These are phyloP conservation scores for Lactifluus echinatus DNA, from an alignment of 768 basidiomycete genomes.

Conservation along the genomic window DNA sequence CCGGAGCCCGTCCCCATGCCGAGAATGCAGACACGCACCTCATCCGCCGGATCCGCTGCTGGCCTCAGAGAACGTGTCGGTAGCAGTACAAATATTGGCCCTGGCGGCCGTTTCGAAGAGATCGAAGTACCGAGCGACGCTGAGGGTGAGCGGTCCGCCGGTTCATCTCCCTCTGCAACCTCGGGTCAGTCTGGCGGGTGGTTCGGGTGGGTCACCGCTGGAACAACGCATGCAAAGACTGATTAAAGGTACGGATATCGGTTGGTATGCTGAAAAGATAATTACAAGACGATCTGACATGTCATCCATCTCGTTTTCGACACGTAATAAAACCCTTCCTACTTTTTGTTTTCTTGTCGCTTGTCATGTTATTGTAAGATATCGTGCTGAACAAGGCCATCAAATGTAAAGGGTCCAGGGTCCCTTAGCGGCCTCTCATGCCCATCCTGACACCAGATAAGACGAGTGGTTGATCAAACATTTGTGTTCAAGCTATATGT, in stretches of 20 bases:
- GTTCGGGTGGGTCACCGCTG: slow-evolving; percentile 16
- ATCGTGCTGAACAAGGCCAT: background rate
- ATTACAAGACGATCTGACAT: no score
- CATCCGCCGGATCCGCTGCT: slow-evolving; percentile 24
- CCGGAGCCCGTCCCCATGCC: slow-evolving; percentile 28
- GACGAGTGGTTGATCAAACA: no score
- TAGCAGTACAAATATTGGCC: slow-evolving; percentile 5
- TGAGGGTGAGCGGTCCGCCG: slow-evolving; percentile 40
- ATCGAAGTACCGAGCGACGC: slow-evolving; percentile 62
- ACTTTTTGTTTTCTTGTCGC: no score
- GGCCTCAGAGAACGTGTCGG: slow-evolving; percentile 15
- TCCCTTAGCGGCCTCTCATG: no score
- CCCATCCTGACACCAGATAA: no score
- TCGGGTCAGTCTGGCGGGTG: slow-evolving; percentile 10
- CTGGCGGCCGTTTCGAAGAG: slow-evolving; percentile 51
- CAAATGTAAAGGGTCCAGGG: background rate
- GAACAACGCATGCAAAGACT: slow-evolving; percentile 2
- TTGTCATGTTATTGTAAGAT: no score
- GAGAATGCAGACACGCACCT: slow-evolving; percentile 36
- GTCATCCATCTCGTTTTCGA: no score
- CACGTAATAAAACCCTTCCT: no score
- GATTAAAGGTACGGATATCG: background rate
- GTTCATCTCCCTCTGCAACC: background rate
- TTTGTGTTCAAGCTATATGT: no score
- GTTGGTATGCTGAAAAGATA: no score